Evolutionary conservation across 1,284 basidiomycete species (phyloP).

Genomic region (Jaminaea rosea): DNA sequence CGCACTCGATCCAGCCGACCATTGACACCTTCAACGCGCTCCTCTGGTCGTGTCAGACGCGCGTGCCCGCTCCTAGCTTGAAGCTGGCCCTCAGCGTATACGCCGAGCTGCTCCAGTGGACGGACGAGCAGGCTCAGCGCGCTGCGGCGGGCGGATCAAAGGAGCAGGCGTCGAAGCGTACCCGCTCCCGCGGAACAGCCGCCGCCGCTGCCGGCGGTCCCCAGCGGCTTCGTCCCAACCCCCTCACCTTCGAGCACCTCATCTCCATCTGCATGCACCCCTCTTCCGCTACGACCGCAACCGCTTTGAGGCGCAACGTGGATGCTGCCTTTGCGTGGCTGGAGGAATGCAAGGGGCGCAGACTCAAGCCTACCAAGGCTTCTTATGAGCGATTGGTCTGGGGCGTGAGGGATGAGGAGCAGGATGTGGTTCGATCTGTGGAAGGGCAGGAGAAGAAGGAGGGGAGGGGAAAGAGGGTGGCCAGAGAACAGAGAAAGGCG

Average conservation of each 20-base stretch:
- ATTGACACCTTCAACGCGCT: slow-evolving; percentile 1
- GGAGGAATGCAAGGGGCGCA: not conserved
- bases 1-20: not conserved
- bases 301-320: not conserved
- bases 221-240: no score
- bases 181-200: no score
- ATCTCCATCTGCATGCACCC: not conserved
- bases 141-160: no score
- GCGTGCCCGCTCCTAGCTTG: not conserved
- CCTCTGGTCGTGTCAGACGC: not conserved
- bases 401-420: not conserved
- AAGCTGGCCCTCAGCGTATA: not conserved
- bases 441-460: no score
- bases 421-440: no score
- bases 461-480: no score
- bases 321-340: not conserved
- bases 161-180: no score
- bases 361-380: not conserved
- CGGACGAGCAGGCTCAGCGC: not conserved
- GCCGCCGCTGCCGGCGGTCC: no score
- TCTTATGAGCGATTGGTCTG: not conserved
- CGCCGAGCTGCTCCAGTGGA: not conserved
- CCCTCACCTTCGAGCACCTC: not conserved
- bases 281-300: not conserved
- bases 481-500: no score